phyloP scores from a whole-genome alignment of 2,329 filamentous ascomycete genomes.

The Stenocarpella maydis region DNA sequence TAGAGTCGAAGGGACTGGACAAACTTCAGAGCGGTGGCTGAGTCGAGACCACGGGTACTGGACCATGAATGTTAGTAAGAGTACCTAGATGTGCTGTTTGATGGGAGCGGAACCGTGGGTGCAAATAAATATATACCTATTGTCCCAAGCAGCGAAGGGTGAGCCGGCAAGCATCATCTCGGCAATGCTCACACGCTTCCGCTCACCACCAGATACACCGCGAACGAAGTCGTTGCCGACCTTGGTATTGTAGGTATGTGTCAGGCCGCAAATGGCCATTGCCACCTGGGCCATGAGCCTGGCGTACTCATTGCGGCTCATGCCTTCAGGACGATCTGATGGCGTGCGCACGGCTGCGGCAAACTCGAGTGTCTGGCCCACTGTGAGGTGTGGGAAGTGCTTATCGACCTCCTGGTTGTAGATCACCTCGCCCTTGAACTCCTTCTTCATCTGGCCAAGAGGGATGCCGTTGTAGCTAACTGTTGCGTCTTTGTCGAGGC shows the following conservation, averaged over 20 bases:
- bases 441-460: constrained; percentile 60
- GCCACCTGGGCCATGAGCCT: constrained; percentile 71
- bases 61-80: background rate
- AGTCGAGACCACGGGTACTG: constrained; percentile 75
- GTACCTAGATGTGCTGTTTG: background rate
- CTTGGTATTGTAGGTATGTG: constrained; percentile 75
- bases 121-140: constrained; percentile 58
- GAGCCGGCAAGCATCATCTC: constrained; percentile 75
- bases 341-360: constrained; percentile 75
- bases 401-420: constrained; percentile 81
- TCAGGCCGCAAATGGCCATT: constrained; percentile 76
- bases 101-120: background rate
- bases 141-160: constrained; percentile 71
- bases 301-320: constrained; percentile 67
- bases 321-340: constrained; percentile 68
- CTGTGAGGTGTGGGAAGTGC: constrained; percentile 80
- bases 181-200: constrained; percentile 83
- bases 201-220: constrained; percentile 75
- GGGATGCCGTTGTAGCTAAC: constrained; percentile 72
- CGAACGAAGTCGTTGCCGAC: constrained; percentile 79
- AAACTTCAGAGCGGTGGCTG: constrained; percentile 77
- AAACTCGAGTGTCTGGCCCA: constrained; percentile 77
- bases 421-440: constrained; percentile 72
- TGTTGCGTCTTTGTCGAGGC: constrained; percentile 56
- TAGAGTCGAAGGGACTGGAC: constrained; percentile 71